Conservation (phyloP, 2,329 filamentous ascomycete species). For the Juglanconis oblonga region DNA sequence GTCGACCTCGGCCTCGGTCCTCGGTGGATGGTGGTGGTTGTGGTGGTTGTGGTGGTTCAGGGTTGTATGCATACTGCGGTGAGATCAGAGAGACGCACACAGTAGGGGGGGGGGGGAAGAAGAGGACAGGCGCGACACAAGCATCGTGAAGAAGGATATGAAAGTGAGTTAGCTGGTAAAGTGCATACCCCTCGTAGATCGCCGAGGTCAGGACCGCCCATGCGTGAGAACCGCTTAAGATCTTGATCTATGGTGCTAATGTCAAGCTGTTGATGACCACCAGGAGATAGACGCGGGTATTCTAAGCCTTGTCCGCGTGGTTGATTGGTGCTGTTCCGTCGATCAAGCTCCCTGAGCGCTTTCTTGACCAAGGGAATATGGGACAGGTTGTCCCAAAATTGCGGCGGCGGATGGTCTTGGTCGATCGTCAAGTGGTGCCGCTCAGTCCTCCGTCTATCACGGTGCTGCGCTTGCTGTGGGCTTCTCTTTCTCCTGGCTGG, state of each 20-base stretch:
- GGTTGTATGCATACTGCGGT: not conserved
- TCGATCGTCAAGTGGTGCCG: not conserved
- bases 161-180: not conserved
- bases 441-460: too few species aligned
- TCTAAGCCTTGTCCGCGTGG: not conserved
- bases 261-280: not conserved
- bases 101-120: too few species aligned
- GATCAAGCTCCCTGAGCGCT: not conserved
- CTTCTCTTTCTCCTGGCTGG: too few species aligned
- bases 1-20: not conserved
- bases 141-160: not conserved
- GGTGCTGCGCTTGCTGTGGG: too few species aligned
- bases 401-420: not conserved
- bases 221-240: not conserved
- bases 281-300: not conserved
- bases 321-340: not conserved
- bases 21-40: too few species aligned
- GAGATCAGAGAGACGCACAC: too few species aligned
- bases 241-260: not conserved
- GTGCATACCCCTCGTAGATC: not conserved
- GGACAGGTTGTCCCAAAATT: not conserved
- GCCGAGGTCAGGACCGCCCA: not conserved
- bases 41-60: not conserved
- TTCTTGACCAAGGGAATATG: not conserved
- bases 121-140: too few species aligned